These are phyloP conservation scores for Penicillium freii DNA, from an alignment of 2,329 filamentous ascomycete genomes.

Conservation along the genomic window DNA sequence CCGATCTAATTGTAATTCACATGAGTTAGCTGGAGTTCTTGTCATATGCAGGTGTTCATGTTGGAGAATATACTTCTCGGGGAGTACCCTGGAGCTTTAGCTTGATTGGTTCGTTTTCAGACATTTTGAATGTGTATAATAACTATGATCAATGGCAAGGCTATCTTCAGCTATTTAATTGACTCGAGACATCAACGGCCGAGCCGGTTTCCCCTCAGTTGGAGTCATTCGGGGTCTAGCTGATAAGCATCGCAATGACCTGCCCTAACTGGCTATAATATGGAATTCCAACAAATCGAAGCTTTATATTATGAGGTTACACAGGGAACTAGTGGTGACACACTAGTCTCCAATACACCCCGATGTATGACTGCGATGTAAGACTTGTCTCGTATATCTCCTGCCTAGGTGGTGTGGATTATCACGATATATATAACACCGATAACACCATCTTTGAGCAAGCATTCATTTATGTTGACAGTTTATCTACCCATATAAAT, in stretches of 20 bases:
- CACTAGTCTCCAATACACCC: background rate
- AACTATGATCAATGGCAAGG: background rate
- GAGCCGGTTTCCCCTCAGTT: constrained; percentile 11
- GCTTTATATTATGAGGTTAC: background rate
- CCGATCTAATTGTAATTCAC: constrained; percentile 44
- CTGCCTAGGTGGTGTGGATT: no score
- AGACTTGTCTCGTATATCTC: background rate
- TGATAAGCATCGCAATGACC: constrained; percentile 16
- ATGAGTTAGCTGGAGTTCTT: background rate
- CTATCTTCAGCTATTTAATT: background rate
- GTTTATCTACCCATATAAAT: background rate
- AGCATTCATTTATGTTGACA: background rate
- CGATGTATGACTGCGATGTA: no score
- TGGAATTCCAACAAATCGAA: background rate
- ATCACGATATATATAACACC: no score
- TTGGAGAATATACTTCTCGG: constrained; percentile 25
- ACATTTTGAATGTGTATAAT: constrained; percentile 47
- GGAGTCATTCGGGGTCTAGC: constrained; percentile 21
- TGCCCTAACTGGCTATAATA: constrained; percentile 9
- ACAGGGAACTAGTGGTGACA: background rate
- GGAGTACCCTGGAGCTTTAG: constrained; percentile 27
- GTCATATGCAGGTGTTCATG: background rate
- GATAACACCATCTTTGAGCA: no score
- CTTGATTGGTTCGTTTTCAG: constrained; percentile 20
- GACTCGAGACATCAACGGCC: background rate